Base-by-base conservation (phyloP, 257 asterid species). In the Henckelia pumila region DNA sequence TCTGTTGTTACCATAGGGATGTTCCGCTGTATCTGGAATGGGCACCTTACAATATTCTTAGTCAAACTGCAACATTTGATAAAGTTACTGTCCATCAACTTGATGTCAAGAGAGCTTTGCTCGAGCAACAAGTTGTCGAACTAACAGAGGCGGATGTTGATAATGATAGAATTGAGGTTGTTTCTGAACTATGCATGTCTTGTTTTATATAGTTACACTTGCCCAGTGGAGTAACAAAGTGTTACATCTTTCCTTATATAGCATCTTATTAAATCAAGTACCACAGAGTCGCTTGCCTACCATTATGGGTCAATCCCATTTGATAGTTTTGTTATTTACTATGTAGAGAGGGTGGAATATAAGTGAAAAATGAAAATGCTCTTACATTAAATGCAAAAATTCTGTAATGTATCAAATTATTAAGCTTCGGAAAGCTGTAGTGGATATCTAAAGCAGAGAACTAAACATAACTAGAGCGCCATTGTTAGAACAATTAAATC, bases 1-100 rank as follows among this genome's bases (percentile, higher is more conserved):
- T 66, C 21, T 49, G 52, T 55, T 79, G 55, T 67, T 57, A 23
- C 66, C 33, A 37, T 75, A 93, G 99, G 87, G 99, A 90, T 77
- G 85, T 86, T 63, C 99, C 99, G 3, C 80, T 93, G 62, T 93
- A 93, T 82, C 76, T 93, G 85, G 99, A 93, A 78, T 90, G 97
- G 99, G 97, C 99, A 53, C 99, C 99, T 71, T 91, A 70, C 50
- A 73, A 88, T 76, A 84, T 93, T 80, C 92, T 93, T 19, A 74
- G 76, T 82, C 85, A 64, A 74, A 64, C 80, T n/a, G 68, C 86
- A 49, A n/a, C 77, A 49, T 73, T 52, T 76, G 88, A 56, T 67
- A 61, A 52, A 68, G 60, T 69, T 47, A 63, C 71, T 63, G 82
- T 76, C 61, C 97, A 79, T 32, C 91, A 83, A 69, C 76, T 52